Base-by-base conservation (phyloP, 2,329 filamentous ascomycete genomes). In the Aspergillus tubingensis region DNA sequence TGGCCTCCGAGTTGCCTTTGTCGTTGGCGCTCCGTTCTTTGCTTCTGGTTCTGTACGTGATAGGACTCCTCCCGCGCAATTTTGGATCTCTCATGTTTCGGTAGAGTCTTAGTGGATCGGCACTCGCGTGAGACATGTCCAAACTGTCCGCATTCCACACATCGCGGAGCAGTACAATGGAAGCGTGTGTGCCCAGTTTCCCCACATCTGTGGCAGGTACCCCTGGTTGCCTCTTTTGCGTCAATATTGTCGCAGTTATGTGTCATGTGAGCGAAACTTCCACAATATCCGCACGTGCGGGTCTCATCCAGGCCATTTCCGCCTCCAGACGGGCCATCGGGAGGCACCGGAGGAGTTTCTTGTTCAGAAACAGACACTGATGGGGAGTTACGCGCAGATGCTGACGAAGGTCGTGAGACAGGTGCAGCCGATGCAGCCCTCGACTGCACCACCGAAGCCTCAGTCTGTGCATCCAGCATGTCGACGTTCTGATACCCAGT, bases 231-330 rank as follows among this genome's bases (percentile, higher is more conserved):
- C 36, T 72, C 71, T 60, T 76, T 72, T 10, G 78, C 79, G 11
- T 77, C 77, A 8, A 68, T 62, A 61, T 82, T 81, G 57, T 82
- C 78, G 59, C 80, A 82, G 48, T 78, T 76, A 54, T 72, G 71
- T 1, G 76, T 79, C 63, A 76, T 76, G 64, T 82, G 80, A 8
- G 70, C 65, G 60, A 73, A 75, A 57, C 78, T 81, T 36, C 80
- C 80, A 65, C 80, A 82, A n/a, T 74, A 71, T 3, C 70, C 74
- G 69, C 80, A 82, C 54, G 71, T 76, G 48, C 68, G 70, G 4
- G 70, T 76, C 7, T 76, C 73, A 57, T 82, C 79, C 36, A 82
- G 65, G 15, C 79, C 79, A 59, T 74, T 76, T 8, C 52, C 39
- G 17, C 80, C 80, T 19, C 80, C 80, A 10, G 79, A 79, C 6